A percentile compares a stretch with the other conserved stretches of the same genome.
Conservation (phyloP, 176 grass and related monocot genomes). For the Triticum aestivum region DNA sequence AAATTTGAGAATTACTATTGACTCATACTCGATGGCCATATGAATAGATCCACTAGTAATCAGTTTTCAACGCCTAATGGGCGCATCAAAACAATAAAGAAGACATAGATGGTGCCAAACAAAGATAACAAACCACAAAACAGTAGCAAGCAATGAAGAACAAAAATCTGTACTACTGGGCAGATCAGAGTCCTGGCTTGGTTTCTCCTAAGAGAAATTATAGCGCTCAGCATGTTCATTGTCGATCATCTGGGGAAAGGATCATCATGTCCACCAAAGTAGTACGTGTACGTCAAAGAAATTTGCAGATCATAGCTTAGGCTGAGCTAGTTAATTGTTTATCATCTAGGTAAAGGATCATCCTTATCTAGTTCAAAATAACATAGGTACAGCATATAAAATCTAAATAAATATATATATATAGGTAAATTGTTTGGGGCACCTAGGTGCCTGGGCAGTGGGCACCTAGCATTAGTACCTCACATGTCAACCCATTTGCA, state of each 20-base stretch:
- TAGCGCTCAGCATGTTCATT: slow-evolving; percentile 51
- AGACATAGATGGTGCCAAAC: background rate
- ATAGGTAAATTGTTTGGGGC: too few relatives aligned
- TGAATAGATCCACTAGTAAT: slow-evolving; percentile 27
- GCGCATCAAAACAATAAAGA: background rate
- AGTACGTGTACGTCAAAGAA: background rate
- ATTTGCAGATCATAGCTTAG: background rate
- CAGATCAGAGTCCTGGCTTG: slow-evolving; percentile 57
- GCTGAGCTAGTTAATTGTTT: background rate
- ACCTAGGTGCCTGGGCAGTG: too few relatives aligned
- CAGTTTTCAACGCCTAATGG: slow-evolving; percentile 11
- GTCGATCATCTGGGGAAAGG: slow-evolving; percentile 57
- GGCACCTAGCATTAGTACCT: too few relatives aligned
- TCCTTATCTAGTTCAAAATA: background rate
- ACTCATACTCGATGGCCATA: background rate
- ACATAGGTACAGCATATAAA: background rate
- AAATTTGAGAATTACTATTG: background rate
- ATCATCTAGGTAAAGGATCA: slow-evolving; percentile 8
- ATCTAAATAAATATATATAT: background rate
- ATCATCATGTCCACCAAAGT: slow-evolving; percentile 42
- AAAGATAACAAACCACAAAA: background rate
- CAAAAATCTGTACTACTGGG: background rate
- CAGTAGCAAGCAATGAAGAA: background rate
- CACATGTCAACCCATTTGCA: too few relatives aligned
- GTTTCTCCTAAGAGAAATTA: slow-evolving; percentile 42